Percentiles rank a stretch among this genome's conserved stretches.
Conservation (phyloP, 116 monocot genomes). For the Dioscorea cayenensis region DNA sequence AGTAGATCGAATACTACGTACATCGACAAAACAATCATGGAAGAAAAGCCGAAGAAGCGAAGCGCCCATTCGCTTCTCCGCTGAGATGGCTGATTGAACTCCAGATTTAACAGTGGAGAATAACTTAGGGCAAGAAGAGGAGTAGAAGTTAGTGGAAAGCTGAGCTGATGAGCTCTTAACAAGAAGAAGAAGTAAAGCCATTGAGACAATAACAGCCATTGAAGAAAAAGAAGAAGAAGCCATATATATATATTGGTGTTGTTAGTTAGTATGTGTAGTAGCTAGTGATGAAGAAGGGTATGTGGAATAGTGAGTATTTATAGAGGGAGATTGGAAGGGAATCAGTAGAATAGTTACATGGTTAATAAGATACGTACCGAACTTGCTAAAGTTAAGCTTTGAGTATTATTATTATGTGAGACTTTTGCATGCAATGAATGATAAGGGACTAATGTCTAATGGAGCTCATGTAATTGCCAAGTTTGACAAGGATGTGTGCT, state of each 20-base stretch:
- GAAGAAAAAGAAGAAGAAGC: neutral
- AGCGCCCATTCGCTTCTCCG: conserved; percentile 65
- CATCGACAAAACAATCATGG: conserved; percentile 82
- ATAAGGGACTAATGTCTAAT: neutral
- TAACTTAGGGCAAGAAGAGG: conserved; percentile 27
- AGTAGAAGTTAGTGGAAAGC: conserved; percentile 22
- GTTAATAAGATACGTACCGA: too few relatives aligned
- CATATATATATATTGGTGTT: neutral
- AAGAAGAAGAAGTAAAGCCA: neutral
- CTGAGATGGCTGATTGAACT: conserved; percentile 30
- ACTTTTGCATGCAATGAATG: neutral
- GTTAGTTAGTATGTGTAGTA: neutral
- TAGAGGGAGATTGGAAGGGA: neutral
- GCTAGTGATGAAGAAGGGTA: too few relatives aligned
- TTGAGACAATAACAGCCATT: neutral
- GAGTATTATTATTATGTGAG: too few relatives aligned
- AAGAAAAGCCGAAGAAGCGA: conserved; percentile 72
- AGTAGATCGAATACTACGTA: too few relatives aligned
- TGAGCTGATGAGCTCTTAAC: conserved; percentile 3
- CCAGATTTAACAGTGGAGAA: conserved; percentile 22
- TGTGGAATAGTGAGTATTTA: neutral
- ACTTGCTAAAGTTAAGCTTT: too few relatives aligned
- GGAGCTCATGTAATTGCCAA: neutral
- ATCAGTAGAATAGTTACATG: too few relatives aligned
- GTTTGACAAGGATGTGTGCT: neutral